Evolutionary conservation across 768 basidiomycete species (phyloP).

Genomic region (Auricularia sp.): DNA sequence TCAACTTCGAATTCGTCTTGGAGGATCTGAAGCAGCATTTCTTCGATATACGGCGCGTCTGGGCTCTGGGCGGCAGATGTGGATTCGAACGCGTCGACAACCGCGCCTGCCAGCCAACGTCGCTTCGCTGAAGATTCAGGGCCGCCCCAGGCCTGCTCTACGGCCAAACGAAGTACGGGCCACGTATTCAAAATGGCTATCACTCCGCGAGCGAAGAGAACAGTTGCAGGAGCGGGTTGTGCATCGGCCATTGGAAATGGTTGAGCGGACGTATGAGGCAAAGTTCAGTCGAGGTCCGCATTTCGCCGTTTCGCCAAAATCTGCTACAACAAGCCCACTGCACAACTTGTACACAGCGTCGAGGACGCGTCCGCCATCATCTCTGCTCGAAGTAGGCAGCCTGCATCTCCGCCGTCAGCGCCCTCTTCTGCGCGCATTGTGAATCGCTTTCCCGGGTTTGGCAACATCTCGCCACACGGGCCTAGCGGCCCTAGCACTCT

Average conservation of each 20-base stretch:
- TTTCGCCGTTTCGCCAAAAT: too few species aligned
- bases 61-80: conserved; percentile 20
- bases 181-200: conserved; percentile 74
- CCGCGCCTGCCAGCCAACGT: conserved; percentile 71
- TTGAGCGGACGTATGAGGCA: too few species aligned
- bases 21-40: conserved; percentile 73
- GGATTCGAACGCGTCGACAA: conserved; percentile 60
- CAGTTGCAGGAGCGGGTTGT: conserved; percentile 33
- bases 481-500: too few species aligned
- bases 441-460: too few species aligned
- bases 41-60: conserved; percentile 72
- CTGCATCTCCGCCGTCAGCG: too few species aligned
- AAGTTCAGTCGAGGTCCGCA: too few species aligned
- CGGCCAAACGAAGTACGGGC: conserved; percentile 78
- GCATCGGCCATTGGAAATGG: not conserved
- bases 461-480: too few species aligned
- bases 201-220: conserved; percentile 80
- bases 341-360: too few species aligned
- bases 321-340: too few species aligned
- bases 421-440: too few species aligned
- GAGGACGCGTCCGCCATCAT: too few species aligned
- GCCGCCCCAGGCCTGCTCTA: conserved; percentile 82
- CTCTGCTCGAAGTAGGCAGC: too few species aligned
- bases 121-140: conserved; percentile 59
- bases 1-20: conserved; percentile 77